Evolutionary conservation across 116 monocot species (phyloP).

Genomic region (Dioscorea cayenensis): DNA sequence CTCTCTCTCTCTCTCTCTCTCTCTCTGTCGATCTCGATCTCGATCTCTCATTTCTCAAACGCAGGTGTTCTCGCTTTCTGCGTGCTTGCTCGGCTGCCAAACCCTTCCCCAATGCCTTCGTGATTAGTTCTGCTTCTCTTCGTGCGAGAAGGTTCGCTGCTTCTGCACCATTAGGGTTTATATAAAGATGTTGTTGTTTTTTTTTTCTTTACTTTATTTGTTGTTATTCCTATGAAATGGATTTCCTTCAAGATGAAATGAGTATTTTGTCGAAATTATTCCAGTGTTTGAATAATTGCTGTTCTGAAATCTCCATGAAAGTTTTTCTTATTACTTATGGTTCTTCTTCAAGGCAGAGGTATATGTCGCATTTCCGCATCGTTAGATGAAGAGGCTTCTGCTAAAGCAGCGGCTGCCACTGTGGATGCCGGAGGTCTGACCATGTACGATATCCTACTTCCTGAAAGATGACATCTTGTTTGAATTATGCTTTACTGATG

Average conservation of each 20-base stretch:
- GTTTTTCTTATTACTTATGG: not conserved
- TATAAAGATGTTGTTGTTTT: not conserved
- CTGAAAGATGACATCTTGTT: not conserved
- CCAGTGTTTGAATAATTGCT: not conserved
- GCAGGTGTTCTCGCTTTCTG: conserved; percentile 26
- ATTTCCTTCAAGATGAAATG: no score
- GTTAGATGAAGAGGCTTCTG: conserved; percentile 56
- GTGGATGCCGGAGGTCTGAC: conserved; percentile 63
- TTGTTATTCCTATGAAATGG: no score
- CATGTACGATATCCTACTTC: conserved; percentile 34
- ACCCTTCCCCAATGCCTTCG: conserved; percentile 3
- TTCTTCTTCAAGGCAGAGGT: conserved; percentile 21
- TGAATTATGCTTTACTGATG: not conserved
- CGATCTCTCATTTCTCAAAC: not conserved
- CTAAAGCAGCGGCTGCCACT: conserved; percentile 46
- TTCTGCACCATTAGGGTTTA: not conserved
- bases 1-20: conserved; percentile 14
- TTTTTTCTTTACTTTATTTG: no score
- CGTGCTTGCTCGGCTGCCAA: conserved; percentile 13
- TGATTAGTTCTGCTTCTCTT: conserved; percentile 4
- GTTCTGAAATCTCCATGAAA: not conserved
- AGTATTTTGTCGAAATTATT: no score
- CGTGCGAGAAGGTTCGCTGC: conserved; percentile 22
- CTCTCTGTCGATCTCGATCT: conserved; percentile 1
- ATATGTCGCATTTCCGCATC: conserved; percentile 39